Evolutionary conservation across 176 grass and related monocot species (phyloP), one percentile per base, ranked within the genome.

Genomic region (Melocanna baccifera): DNA sequence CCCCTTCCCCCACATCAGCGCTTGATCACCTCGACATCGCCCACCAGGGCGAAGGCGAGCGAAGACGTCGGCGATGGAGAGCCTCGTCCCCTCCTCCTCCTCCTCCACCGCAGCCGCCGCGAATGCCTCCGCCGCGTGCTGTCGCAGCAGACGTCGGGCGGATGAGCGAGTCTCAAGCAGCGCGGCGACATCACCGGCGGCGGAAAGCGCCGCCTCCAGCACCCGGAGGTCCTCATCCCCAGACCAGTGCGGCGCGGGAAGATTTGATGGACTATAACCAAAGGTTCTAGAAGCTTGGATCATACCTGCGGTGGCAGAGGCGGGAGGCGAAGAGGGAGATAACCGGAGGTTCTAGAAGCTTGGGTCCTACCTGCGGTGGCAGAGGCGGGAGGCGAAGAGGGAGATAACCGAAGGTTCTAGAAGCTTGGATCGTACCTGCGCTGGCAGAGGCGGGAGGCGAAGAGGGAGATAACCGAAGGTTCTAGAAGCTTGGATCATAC

Each of bases 11-110:
- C 23, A 6, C 1, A 20, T 4, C 11, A 18, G 55, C 20, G 23
- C 55, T 22, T 56, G 19, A 22, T 83, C n/a, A 97, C 92, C 86
- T 95, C 87, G 46, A 93, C 92, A 69, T 95, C 95, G 0, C 79
- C 91, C 12, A 91, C 75, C 45, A 90, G 86, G 64, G 93, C 89
- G 74, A 93, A 98, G 34, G 91, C 89, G 0, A 80, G 90, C 85
- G 81, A 98, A 98, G 89, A 98, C 95, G 67, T 95, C 82, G 36
- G 90, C 89, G 26, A 64, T 28, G 66, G 62, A 66, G 48, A 95
- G 91, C 42, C 77, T 95, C 79, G 69, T 46, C 64, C 15, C 41
- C 16, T 32, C 29, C n/a, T 82, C 29, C n/a, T 82, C 29, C 16
- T 82, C 20, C 39, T 1, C 46, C 28, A 14, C 46, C 13, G 46